Evolutionary conservation across 2,329 filamentous ascomycete genomes (phyloP), one percentile per base, ranked within the genome.

Genomic region (Fusarium euwallaceae): DNA sequence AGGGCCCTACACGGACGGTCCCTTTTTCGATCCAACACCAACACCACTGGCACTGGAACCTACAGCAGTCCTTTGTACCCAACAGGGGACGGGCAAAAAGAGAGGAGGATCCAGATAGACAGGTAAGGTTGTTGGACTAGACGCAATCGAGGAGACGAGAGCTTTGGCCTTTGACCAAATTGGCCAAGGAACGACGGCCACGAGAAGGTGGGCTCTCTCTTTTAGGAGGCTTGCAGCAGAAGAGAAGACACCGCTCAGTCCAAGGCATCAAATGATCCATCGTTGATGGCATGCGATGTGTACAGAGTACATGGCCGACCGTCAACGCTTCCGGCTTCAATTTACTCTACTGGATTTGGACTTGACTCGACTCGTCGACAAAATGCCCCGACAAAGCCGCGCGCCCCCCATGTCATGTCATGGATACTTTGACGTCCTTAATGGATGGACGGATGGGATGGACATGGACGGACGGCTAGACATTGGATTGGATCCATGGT

Each of bases 1-100:
- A 75, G 68, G 76, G 75, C 75, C 70, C 53, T 66, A 67, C 64
- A 66, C 43, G 66, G 61, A 68, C 66, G 65, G 73, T 65, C 61
- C 74, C 68, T 73, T 74, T 48, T 77, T 75, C 61, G 71, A 77
- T 77, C 66, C 68, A 74, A 76, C 72, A 74, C 62, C 65, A 72
- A 67, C 70, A 67, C 53, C 64, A 65, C 61, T 64, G 55, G 22
- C 32, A 34, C 32, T 34, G 55, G 22, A 60, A 73, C 32, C 12
- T 36, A 24, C 55, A 34, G 10, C 24, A 29, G 41, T 43, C 41
- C 41, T 20, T 12, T 29, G 24, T 45, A 64, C 66, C 60, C 63
- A 72, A 66, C 74, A 69, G 73, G 72, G 74, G 72, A 66, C 43
- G 51, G 48, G 58, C 62, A 63, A 56, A 48, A 62, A 51, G 63